Conservation (phyloP, 306 rosid genomes). For the Betula pendula region DNA sequence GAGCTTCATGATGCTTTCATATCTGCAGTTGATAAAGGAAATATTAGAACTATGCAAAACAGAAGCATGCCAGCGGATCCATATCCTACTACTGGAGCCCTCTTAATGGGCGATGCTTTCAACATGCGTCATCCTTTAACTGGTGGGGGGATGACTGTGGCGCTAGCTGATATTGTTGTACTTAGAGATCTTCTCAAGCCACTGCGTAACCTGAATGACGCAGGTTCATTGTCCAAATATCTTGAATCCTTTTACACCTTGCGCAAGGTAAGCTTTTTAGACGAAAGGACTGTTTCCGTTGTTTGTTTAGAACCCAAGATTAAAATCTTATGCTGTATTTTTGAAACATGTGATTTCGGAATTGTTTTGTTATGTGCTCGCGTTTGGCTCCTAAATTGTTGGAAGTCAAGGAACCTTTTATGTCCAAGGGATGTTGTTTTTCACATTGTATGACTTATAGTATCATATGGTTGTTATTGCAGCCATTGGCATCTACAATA, state of each 20-base stretch:
- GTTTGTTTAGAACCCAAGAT: neutral
- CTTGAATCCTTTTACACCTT: constrained; percentile 57
- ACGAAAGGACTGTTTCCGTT: neutral
- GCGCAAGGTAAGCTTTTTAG: constrained; percentile 40
- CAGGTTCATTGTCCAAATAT: constrained; percentile 43
- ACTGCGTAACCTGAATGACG: constrained; percentile 33
- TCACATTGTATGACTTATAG: too few species aligned
- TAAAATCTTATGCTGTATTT: too few species aligned
- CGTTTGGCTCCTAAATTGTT: neutral
- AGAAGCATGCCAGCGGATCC: constrained; percentile 55
- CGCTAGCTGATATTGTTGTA: constrained; percentile 60
- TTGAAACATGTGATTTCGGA: neutral
- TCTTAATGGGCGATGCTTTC: constrained; percentile 70
- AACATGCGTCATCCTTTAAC: constrained; percentile 69
- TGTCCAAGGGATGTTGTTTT: neutral
- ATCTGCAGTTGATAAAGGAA: constrained; percentile 45
- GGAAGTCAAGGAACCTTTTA: constrained; percentile 5
- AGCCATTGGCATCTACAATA: constrained; percentile 63
- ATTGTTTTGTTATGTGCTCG: too few species aligned
- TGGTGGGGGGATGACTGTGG: constrained; percentile 77
- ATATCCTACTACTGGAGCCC: constrained; percentile 55
- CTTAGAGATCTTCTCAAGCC: constrained; percentile 53
- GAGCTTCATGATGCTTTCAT: constrained; percentile 54
- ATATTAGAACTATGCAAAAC: constrained; percentile 59
- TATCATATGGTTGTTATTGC: constrained; percentile 17